Evolutionary conservation across 108 stramenopile species (phyloP).

Genomic region (Nitzschia palea): DNA sequence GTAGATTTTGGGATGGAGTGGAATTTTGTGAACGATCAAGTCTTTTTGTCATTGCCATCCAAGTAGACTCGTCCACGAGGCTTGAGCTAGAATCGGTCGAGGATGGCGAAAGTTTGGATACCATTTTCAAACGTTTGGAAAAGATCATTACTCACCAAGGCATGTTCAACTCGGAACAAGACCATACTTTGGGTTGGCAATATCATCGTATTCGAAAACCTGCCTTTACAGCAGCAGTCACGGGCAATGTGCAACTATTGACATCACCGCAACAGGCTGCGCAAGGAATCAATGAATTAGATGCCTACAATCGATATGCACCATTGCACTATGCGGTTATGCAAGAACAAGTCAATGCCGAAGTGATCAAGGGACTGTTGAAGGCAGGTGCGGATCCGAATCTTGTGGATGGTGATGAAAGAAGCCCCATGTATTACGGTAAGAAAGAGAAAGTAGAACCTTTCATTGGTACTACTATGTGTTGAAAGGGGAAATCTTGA

Average conservation of each 20-base stretch:
- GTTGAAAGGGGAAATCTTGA: no score
- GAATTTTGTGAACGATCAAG: conserved; percentile 7
- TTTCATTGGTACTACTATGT: no score
- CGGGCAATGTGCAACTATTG: conserved; percentile 13
- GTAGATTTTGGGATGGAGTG: conserved; percentile 29
- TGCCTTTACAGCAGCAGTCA: conserved; percentile 40
- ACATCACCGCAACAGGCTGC: background rate
- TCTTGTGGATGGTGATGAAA: conserved; percentile 29
- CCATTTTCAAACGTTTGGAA: conserved; percentile 27
- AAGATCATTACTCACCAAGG: background rate
- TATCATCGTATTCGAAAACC: conserved; percentile 33
- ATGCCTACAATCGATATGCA: conserved; percentile 38
- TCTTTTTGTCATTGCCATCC: conserved; percentile 6
- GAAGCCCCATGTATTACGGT: conserved; percentile 33
- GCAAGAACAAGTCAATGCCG: conserved; percentile 8
- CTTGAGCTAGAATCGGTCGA: conserved; percentile 2
- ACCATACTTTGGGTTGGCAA: conserved; percentile 41
- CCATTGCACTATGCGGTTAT: conserved; percentile 48
- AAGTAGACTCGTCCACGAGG: conserved; percentile 4
- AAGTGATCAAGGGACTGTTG: conserved; percentile 30
- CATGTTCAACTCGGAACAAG: background rate
- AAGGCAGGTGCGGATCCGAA: conserved; percentile 42
- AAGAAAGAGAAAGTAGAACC: no score
- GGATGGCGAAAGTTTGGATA: conserved; percentile 12
- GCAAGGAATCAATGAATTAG: conserved; percentile 27